Evolutionary conservation across 2,329 filamentous ascomycete species (phyloP), one percentile per base, ranked within the genome.

Genomic region (Trichoderma gracile): DNA sequence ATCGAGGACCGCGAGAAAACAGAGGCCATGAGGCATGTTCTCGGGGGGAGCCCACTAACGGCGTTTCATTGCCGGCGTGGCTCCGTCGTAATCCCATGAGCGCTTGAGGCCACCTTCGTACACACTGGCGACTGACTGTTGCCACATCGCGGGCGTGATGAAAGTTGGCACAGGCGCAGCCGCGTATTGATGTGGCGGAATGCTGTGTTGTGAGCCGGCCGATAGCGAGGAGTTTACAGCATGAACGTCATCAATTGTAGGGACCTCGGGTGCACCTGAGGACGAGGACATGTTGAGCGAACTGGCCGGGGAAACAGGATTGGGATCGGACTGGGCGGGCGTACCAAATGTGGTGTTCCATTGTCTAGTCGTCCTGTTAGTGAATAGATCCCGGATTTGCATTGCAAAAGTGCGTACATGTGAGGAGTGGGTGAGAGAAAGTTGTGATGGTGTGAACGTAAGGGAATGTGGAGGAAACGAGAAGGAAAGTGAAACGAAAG

Each of bases 341-440:
- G 89, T 91, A 81, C 92, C 91, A 80, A 97, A 98, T 69, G 94
- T 93, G 73, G 90, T 89, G 77, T 96, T 93, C 93, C 94, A 98
- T 81, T 97, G 92, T 77, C 93, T 96, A 64, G 5, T 46, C n/a
- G 15, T n/a, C 14, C 8, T n/a, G 56, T 59, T 42, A 59, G 42
- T 47, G 8, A 9, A 49, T 38, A 7, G 17, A 25, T 47, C 9
- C 49, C 56, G 68, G 62, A 33, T 58, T 12, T 12, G 43, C 1
- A 23, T 49, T 21, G 38, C 8, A 30, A 30, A 2, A 2, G 7
- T 2, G 12, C 40, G 50, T 21, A 7, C n/a, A n/a, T 27, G 14
- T 5, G 9, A 56, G 25, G 23, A 10, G 10, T 12, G 17, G 14
- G n/a, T 10, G 30, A 33, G 30, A n/a, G 8, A 30, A 10, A 33